Base-by-base conservation (phyloP, 1,284 basidiomycete species). In the Moniliophthora roreri region DNA sequence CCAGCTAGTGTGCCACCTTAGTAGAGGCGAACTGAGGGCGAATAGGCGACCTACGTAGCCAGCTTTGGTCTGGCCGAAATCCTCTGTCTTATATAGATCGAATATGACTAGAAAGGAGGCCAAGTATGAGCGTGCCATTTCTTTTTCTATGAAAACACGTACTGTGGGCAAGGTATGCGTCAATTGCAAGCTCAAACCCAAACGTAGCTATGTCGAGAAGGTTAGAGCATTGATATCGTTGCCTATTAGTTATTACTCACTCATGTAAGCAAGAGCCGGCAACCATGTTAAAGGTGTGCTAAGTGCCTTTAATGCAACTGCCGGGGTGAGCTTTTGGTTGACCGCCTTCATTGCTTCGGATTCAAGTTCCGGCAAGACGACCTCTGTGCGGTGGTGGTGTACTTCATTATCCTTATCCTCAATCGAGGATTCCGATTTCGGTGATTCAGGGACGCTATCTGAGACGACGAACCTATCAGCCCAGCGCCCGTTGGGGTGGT, bases 401-500 rank as follows among this genome's bases (percentile, higher is more conserved):
- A 16, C n/a, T n/a, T n/a, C n/a, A n/a, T n/a, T n/a, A 8, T 42
- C n/a, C 23, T 58, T 66, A 38, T 64, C 60, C 45, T 65, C 62
- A 40, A 16, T 55, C 47, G 23, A 56, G 26, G 26, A 60, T 57
- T 11, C 42, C 49, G 3, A 56, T 38, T 63, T 50, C 4, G 63
- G 60, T 46, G 73, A 68, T n/a, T 70, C 69, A 8, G 70, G 70
- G 8, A 18, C 28, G 16, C 18, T 20, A 9, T 13, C 28, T 7
- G 21, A 48, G n/a, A 24, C 18, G 4, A 13, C 4, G 11, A 15
- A 20, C 5, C 84, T 71, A 26, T 80, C 68, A 9, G 69, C 66
- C 85, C 84, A 86, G 53, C 72, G 75, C 1, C 84, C 85, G 7
- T 75, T 74, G 0, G 84, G 84, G 47, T 84, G 82, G 59, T 87